Evolutionary conservation across 176 grass and related monocot species (phyloP).

Genomic region (Tuctoria greenei): DNA sequence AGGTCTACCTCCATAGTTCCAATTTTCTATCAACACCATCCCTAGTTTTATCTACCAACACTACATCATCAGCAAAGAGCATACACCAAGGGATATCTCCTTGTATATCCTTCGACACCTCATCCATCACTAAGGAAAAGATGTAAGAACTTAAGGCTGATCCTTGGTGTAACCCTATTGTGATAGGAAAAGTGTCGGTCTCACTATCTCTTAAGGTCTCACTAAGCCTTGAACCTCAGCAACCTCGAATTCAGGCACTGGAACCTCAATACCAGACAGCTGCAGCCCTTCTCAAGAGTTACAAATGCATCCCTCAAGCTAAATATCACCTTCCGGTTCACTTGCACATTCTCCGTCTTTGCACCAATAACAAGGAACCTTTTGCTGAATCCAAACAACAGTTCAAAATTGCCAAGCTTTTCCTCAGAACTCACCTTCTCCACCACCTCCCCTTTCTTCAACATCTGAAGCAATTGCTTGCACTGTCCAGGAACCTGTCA

Average conservation of each 20-base stretch:
- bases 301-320: slow-evolving; percentile 70
- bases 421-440: slow-evolving; percentile 61
- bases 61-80: too few species aligned
- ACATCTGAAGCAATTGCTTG: slow-evolving; percentile 41
- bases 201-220: too few species aligned
- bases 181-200: too few species aligned
- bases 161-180: too few species aligned
- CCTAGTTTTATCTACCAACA: too few species aligned
- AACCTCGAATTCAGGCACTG: slow-evolving; percentile 28
- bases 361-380: slow-evolving; percentile 66
- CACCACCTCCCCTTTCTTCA: slow-evolving; percentile 49
- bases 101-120: too few species aligned
- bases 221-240: too few species aligned
- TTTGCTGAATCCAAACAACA: slow-evolving; percentile 62
- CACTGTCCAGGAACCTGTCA: slow-evolving; percentile 51
- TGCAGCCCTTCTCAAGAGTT: slow-evolving; percentile 70
- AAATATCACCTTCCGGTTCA: slow-evolving; percentile 64
- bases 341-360: slow-evolving; percentile 57
- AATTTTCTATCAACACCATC: too few species aligned
- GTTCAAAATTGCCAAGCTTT: slow-evolving; percentile 56
- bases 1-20: too few species aligned
- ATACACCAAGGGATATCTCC: too few species aligned
- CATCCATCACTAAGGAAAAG: too few species aligned
- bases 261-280: slow-evolving; percentile 52
- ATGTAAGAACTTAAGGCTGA: too few species aligned